Conservation (phyloP, 768 basidiomycete species). For the Boletus tomentosulus region DNA sequence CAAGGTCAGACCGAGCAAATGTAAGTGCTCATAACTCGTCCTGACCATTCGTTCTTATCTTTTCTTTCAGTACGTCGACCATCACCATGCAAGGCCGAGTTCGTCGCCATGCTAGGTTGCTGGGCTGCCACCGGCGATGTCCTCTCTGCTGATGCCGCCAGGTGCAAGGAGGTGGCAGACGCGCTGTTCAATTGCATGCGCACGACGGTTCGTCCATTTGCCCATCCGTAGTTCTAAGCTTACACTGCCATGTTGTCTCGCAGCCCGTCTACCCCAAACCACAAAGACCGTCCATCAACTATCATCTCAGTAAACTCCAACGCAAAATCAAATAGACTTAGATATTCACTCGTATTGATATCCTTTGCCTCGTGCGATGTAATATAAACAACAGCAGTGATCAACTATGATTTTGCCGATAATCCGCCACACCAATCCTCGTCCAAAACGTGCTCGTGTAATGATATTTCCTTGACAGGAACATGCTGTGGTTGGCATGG, state of each 20-base stretch:
- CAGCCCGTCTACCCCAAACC: constrained; percentile 66
- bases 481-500: constrained; percentile 16
- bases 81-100: constrained; percentile 39
- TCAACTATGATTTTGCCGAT: neutral
- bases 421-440: neutral
- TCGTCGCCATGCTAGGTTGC: constrained; percentile 78
- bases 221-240: neutral
- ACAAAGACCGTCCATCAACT: constrained; percentile 81
- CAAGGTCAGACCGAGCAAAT: constrained; percentile 74
- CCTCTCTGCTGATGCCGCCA: constrained; percentile 38
- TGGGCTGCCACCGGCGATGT: constrained; percentile 76
- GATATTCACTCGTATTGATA: constrained; percentile 15
- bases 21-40: constrained; percentile 31
- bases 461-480: constrained; percentile 7
- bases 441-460: neutral
- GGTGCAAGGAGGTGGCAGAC: constrained; percentile 58
- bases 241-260: neutral
- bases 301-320: constrained; percentile 77
- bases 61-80: constrained; percentile 8
- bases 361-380: constrained; percentile 14
- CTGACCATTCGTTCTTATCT: neutral
- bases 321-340: constrained; percentile 64
- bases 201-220: constrained; percentile 55
- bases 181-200: constrained; percentile 79
- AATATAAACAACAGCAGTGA: constrained; percentile 5